These are phyloP conservation scores for Trichoderma guizhouense DNA, from an alignment of 2,329 filamentous ascomycete species.

Conservation along the genomic window DNA sequence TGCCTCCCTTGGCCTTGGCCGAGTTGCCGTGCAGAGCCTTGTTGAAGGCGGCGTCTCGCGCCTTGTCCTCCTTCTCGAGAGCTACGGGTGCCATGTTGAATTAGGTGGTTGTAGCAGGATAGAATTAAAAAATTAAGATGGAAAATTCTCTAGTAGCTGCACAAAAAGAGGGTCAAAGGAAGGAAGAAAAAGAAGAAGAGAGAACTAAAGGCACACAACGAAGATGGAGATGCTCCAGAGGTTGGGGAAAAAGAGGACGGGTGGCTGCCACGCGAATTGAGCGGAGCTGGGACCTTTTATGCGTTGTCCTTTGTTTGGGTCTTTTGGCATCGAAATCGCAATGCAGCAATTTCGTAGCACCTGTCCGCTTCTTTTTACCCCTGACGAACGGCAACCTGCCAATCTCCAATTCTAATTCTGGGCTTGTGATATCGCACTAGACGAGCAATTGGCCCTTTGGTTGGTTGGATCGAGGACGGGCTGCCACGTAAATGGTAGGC, in stretches of 20 bases:
- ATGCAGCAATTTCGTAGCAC: constrained; percentile 5
- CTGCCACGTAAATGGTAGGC: constrained; percentile 17
- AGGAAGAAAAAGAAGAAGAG: not conserved
- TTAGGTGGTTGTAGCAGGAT: not conserved
- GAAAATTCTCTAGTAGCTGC: not conserved
- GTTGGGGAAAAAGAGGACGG: not conserved
- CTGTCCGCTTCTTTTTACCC: constrained; percentile 9
- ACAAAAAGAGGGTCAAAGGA: not conserved
- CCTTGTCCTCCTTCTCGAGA: constrained; percentile 61
- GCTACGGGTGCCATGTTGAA: constrained; percentile 17
- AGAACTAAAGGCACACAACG: not conserved
- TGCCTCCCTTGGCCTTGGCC: constrained; percentile 65
- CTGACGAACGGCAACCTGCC: constrained; percentile 14
- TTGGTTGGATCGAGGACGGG: constrained; percentile 2
- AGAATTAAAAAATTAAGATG: not conserved
- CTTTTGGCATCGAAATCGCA: not conserved
- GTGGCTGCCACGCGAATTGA: not conserved
- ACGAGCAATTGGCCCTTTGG: not conserved
- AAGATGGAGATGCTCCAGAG: not conserved
- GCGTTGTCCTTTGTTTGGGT: not conserved
- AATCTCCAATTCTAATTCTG: constrained; percentile 16
- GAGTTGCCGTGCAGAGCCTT: constrained; percentile 78
- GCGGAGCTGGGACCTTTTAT: constrained; percentile 16
- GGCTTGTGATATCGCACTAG: constrained; percentile 17
- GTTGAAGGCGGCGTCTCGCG: constrained; percentile 86